Evolutionary conservation across 768 basidiomycete genomes (phyloP), one percentile per base, ranked within the genome.

Genomic region (Leccinum variicolor): DNA sequence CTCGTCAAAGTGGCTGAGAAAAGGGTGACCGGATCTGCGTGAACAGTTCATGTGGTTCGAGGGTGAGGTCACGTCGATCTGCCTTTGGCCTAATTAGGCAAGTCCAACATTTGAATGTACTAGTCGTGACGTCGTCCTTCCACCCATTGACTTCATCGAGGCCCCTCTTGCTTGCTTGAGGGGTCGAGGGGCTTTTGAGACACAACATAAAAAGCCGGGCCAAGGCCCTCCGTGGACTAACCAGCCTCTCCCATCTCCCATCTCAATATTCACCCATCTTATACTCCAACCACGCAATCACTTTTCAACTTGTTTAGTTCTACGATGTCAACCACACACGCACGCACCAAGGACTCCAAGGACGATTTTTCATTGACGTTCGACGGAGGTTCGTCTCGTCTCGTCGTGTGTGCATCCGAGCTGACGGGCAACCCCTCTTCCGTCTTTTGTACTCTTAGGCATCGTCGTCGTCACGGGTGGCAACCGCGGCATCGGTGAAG

Each of bases 401-500:
- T 10, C 17, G 4, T 47, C 10, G 5, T 5, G n/a, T 9, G 45
- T 21, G 23, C 23, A 46, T 3, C 14, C n/a, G 6, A 25, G 11
- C 13, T 41, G 39, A 41, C n/a, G 39, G 9, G 10, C 4, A 6
- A 3, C 0, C 0, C 28, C 25, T 11, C 21, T 9, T 6, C 14
- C n/a, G n/a, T 2, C 19, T 23, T 0, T 4, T 15, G 19, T n/a
- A 78, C 68, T 23, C 3, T 7, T 9, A 76, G 81, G 67, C 0
- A 79, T 78, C 49, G 70, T 81, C 54, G 77, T 87, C 31, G 77
- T 87, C 48, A 86, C 86, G 0, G 86, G 86, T 3, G 84, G 84
- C 2, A 84, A 81, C 62, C 74, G 81, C 45, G 85, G 86, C 10
- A 85, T 87, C 49, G 86, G 87, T 2, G 74, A 70, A 29, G 84